phyloP scores from a whole-genome alignment of 2,329 filamentous ascomycete species.

The Sphaerulina vaccinii region DNA sequence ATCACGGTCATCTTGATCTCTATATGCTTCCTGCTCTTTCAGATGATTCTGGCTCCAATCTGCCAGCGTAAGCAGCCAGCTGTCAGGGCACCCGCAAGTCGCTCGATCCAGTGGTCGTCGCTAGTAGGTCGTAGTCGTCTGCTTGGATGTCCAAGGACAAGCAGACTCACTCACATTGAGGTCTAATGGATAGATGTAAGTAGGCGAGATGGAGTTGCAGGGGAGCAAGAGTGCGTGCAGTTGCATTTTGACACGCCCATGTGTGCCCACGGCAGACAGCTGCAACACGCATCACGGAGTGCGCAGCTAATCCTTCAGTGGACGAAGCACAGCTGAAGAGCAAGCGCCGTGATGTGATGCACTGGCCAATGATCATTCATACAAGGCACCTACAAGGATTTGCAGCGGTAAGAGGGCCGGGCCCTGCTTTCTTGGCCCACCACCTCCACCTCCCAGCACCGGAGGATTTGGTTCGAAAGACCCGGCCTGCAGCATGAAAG shows the following conservation, averaged over 20 bases:
- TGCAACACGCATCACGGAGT: slow-evolving; percentile 12
- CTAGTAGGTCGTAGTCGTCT: background rate
- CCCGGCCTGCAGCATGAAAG: too few species aligned
- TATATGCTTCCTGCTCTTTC: background rate
- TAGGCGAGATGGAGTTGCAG: background rate
- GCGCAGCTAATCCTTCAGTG: slow-evolving; percentile 12
- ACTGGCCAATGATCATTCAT: too few species aligned
- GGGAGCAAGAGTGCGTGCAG: slow-evolving; percentile 1
- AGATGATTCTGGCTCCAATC: background rate
- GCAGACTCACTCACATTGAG: slow-evolving; percentile 6
- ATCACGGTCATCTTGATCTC: slow-evolving; percentile 15
- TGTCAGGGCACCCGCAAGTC: background rate
- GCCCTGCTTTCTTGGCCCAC: too few species aligned
- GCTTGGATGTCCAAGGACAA: background rate
- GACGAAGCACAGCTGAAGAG: slow-evolving; percentile 18
- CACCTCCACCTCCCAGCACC: too few species aligned
- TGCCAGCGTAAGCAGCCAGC: background rate
- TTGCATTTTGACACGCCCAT: slow-evolving; percentile 5
- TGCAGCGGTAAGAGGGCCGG: too few species aligned
- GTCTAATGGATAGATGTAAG: background rate
- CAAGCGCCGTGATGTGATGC: slow-evolving; percentile 11
- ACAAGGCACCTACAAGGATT: too few species aligned
- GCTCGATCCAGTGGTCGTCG: background rate
- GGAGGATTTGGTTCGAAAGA: too few species aligned
- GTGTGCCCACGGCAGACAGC: slow-evolving; percentile 14